Conservation (phyloP, 2,329 filamentous ascomycete species). For the Colletotrichum sublineola region DNA sequence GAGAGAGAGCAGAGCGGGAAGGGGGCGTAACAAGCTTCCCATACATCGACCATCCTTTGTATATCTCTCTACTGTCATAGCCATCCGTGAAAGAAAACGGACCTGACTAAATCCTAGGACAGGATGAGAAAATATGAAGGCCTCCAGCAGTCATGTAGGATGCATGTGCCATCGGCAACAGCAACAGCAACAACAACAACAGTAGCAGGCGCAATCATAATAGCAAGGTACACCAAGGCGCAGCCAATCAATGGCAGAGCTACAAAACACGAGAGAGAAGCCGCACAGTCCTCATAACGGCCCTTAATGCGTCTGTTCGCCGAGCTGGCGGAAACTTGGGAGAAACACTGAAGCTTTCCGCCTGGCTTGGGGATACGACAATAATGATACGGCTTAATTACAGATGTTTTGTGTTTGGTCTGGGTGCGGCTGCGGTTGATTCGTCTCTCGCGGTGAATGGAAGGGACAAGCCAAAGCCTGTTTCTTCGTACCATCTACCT, state of each 20-base stretch:
- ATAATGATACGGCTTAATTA: constrained; percentile 6
- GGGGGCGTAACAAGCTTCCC: constrained; percentile 30
- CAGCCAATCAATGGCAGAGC: not conserved
- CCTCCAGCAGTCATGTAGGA: not conserved
- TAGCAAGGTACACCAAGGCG: not conserved
- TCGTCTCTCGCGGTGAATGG: no score
- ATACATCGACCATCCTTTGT: constrained; percentile 26
- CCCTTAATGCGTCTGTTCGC: constrained; percentile 16
- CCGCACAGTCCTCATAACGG: constrained; percentile 14
- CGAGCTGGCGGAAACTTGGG: constrained; percentile 15
- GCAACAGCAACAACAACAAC: not conserved
- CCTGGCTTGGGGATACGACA: not conserved
- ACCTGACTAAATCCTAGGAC: constrained; percentile 11
- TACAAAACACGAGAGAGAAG: constrained; percentile 11
- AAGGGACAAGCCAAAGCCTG: not conserved
- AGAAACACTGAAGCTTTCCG: constrained; percentile 14
- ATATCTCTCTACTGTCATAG: constrained; percentile 18
- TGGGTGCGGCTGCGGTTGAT: constrained; percentile 7
- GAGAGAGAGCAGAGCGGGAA: not conserved
- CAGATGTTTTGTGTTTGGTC: not conserved
- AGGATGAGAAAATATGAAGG: not conserved
- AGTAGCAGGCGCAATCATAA: not conserved
- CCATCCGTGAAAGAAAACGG: constrained; percentile 31
- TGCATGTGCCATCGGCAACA: not conserved
- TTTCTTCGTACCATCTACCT: not conserved